Base-by-base conservation (phyloP, 495 filamentous ascomycete genomes). In the Penicillium verhagenii region DNA sequence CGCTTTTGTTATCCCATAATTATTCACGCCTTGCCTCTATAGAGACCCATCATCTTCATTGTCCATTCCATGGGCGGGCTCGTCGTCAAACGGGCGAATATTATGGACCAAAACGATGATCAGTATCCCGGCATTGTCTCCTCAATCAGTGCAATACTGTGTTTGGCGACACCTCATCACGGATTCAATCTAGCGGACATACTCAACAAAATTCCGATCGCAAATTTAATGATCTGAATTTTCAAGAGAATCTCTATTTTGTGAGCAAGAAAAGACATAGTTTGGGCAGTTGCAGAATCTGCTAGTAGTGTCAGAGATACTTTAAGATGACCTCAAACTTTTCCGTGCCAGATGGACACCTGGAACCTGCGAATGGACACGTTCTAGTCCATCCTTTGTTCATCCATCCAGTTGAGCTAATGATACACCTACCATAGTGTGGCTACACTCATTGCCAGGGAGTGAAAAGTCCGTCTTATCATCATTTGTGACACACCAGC, bases 61-160 rank as follows among this genome's bases (percentile, higher is more conserved):
- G 53, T 38, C 21, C 53, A 56, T 19, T 45, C 38, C 20, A 50
- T 56, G 53, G 53, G 53, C 0, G 53, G 53, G 1, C 47, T 56
- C 0, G 39, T 56, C 28, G 26, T 56, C 18, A 56, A 56, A 14
- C 13, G 45, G 31, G 53, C 47, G 1, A 51, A 43, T 21, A 51
- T 54, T 1, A 8, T 39, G 31, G 52, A 44, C 14, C 28, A 48
- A 40, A 47, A 26, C 9, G 43, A 54, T 18, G 11, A 24, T 6
- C 20, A 54, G 14, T 54, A 47, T 23, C 26, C 29, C 2, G 19
- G 28, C 20, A 19, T 54, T 20, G 43, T 54, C 4, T 39, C 43
- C 11, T 11, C 42, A 25, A 51, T 50, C 47, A 45, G 13, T 18
- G 53, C 37, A 4, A 38, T 56, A 7, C 20, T 56, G 1, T 56